These are phyloP conservation scores for Penicillium sp. DNA, from an alignment of 2,329 filamentous ascomycete species.

Conservation along the genomic window DNA sequence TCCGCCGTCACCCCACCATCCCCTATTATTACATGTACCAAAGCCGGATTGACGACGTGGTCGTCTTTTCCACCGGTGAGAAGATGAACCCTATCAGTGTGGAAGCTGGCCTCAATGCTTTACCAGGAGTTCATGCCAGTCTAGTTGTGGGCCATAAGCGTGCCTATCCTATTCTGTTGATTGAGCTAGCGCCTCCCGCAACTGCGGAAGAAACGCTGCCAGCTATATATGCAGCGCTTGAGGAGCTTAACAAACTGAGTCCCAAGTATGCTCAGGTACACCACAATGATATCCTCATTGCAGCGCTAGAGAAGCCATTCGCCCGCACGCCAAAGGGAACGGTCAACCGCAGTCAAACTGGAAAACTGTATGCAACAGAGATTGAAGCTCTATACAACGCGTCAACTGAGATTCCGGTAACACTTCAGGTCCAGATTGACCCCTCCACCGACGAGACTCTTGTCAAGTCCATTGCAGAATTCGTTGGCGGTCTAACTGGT, in stretches of 20 bases:
- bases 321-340: slow-evolving; percentile 15
- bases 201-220: background rate
- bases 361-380: slow-evolving; percentile 10
- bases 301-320: slow-evolving; percentile 10
- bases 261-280: slow-evolving; percentile 11
- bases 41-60: slow-evolving; percentile 29
- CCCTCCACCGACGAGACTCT: slow-evolving; percentile 2
- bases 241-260: slow-evolving; percentile 1
- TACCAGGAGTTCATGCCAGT: slow-evolving; percentile 18
- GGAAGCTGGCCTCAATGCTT: slow-evolving; percentile 21
- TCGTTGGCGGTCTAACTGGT: background rate
- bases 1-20: slow-evolving; percentile 19
- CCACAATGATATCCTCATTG: slow-evolving; percentile 6
- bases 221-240: background rate
- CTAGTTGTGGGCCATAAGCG: slow-evolving; percentile 23
- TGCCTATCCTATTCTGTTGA: slow-evolving; percentile 11
- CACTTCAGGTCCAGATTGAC: background rate
- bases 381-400: slow-evolving; percentile 8
- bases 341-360: slow-evolving; percentile 7
- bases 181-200: slow-evolving; percentile 5
- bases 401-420: background rate
- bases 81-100: slow-evolving; percentile 31
- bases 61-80: slow-evolving; percentile 34
- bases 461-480: background rate
- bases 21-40: slow-evolving; percentile 23